Evolutionary conservation across 1,284 basidiomycete genomes (phyloP).

Genomic region (Trametes sp.): DNA sequence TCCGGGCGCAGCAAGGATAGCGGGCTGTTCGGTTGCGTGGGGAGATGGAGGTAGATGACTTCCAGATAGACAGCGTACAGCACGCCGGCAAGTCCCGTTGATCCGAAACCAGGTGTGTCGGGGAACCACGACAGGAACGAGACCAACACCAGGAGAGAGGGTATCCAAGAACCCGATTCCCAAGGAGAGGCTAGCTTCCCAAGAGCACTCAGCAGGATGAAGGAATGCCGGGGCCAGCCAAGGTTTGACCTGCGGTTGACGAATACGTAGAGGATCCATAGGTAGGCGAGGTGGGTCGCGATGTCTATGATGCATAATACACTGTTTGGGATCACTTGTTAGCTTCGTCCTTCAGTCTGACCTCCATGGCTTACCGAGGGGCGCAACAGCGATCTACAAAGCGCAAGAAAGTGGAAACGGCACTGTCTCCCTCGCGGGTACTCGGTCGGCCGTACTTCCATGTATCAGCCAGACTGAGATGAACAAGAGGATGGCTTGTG

Average conservation of each 20-base stretch:
- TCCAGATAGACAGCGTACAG: slow-evolving; percentile 50
- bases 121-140: slow-evolving; percentile 45
- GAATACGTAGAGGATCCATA: slow-evolving; percentile 53
- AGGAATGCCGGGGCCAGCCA: neutral
- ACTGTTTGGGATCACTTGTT: no score
- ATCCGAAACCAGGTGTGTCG: slow-evolving; percentile 45
- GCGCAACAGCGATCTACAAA: slow-evolving; percentile 50
- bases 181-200: slow-evolving; percentile 41
- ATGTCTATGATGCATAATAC: slow-evolving; percentile 56
- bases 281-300: slow-evolving; percentile 47
- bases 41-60: slow-evolving; percentile 53
- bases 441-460: slow-evolving; percentile 51
- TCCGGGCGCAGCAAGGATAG: slow-evolving; percentile 49
- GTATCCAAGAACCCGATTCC: slow-evolving; percentile 34
- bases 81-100: slow-evolving; percentile 49
- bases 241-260: slow-evolving; percentile 35
- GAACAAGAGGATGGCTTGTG: slow-evolving; percentile 51
- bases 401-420: slow-evolving; percentile 31
- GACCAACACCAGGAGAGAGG: slow-evolving; percentile 43
- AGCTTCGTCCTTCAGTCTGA: no score
- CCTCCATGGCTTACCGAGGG: slow-evolving; percentile 55
- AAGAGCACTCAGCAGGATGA: slow-evolving; percentile 30
- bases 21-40: slow-evolving; percentile 49
- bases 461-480: slow-evolving; percentile 47
- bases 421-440: slow-evolving; percentile 4